phyloP scores from a whole-genome alignment of 805 yeast genomes.

The Wickerhamomyces xylosicus region DNA sequence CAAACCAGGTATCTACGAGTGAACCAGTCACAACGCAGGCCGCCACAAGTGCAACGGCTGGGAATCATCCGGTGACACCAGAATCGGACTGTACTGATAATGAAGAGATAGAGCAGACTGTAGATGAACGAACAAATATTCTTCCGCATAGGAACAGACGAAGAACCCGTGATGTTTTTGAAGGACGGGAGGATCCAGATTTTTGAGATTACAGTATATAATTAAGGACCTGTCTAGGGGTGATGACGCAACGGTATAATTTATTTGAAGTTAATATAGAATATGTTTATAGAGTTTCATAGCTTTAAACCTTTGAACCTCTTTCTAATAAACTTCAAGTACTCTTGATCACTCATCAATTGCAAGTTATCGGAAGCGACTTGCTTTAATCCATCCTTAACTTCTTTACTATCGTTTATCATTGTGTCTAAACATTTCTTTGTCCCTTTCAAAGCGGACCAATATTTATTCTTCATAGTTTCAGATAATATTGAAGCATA shows the following conservation, averaged over 20 bases:
- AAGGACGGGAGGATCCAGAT: neutral
- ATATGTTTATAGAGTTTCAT: too few species aligned
- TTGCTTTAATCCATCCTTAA: constrained; percentile 34
- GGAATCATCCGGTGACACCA: too few species aligned
- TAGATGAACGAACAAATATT: too few species aligned
- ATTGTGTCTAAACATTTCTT: constrained; percentile 40
- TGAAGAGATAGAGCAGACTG: neutral
- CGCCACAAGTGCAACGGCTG: too few species aligned
- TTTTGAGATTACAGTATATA: neutral
- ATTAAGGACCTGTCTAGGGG: too few species aligned
- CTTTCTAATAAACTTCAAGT: constrained; percentile 6
- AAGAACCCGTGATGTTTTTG: neutral
- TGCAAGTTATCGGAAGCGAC: constrained; percentile 44
- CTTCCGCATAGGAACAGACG: neutral
- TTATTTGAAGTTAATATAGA: too few species aligned
- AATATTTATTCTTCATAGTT: constrained; percentile 33
- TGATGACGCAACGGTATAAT: too few species aligned
- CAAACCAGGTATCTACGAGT: too few species aligned
- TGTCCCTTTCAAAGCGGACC: constrained; percentile 57
- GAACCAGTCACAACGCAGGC: too few species aligned
- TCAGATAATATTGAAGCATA: constrained; percentile 37
- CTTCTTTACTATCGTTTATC: constrained; percentile 26
- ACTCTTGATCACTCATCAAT: constrained; percentile 9
- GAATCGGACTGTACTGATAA: too few species aligned
- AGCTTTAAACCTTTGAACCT: neutral